A percentile compares a stretch with the other conserved stretches of the same genome.
Evolutionary conservation across 176 grass and related monocot species (phyloP).

Genomic region (Oryza officinalis): DNA sequence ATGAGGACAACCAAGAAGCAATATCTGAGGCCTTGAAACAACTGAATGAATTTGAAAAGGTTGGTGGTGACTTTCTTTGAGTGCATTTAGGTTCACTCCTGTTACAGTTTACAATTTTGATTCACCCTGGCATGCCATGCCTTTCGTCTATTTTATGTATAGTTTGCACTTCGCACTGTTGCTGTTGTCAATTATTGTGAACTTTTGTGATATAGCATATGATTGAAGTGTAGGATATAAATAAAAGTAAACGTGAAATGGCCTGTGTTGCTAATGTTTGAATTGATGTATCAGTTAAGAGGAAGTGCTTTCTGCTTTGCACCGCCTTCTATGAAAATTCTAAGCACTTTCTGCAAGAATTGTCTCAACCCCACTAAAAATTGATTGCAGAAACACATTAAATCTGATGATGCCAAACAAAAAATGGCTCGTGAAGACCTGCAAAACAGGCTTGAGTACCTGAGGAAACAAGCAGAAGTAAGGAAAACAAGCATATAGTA

Average conservation of each 20-base stretch:
- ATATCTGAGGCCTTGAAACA: constrained; percentile 81
- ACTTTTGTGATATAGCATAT: neutral
- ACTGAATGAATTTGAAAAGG: constrained; percentile 99
- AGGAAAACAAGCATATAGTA: constrained; percentile 28
- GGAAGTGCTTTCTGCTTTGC: neutral
- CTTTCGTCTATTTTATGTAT: constrained; percentile 14
- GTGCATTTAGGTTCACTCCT: neutral
- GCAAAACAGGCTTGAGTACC: constrained; percentile 83
- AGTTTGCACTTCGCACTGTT: constrained; percentile 12
- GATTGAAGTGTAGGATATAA: neutral
- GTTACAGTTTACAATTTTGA: constrained; percentile 6
- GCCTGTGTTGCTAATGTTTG: neutral
- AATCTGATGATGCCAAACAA: constrained; percentile 62
- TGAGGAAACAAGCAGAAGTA: constrained; percentile 94
- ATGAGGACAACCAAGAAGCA: constrained; percentile 94
- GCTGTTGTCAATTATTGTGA: constrained; percentile 6
- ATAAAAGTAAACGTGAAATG: constrained; percentile 12
- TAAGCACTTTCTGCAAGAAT: neutral
- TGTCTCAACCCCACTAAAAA: constrained; percentile 21
- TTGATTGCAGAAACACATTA: constrained; percentile 70
- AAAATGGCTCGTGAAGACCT: constrained; percentile 82
- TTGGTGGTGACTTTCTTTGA: constrained; percentile 19
- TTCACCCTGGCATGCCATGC: neutral
- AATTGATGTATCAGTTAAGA: constrained; percentile 1
- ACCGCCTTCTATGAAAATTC: constrained; percentile 1